phyloP scores from a whole-genome alignment of 768 basidiomycete species.

The Hericium coralloides region DNA sequence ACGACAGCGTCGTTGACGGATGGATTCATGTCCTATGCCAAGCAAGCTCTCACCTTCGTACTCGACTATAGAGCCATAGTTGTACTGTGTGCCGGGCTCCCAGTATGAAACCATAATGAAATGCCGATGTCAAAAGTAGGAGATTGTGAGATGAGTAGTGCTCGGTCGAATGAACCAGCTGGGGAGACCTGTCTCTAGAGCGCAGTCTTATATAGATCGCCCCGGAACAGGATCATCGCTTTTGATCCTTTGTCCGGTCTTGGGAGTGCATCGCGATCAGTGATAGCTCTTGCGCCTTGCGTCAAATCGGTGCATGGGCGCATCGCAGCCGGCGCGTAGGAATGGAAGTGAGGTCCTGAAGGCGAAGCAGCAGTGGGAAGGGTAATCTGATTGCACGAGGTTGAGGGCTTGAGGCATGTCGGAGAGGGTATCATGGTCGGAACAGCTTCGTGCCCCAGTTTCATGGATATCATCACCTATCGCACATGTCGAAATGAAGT shows the following conservation, averaged over 20 bases:
- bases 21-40: not conserved
- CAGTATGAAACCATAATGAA: constrained; percentile 37
- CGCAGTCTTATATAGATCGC: not conserved
- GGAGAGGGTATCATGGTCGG: too few species aligned
- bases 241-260: not conserved
- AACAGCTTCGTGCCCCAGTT: too few species aligned
- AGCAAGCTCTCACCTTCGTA: constrained; percentile 37
- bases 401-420: too few species aligned
- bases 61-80: constrained; percentile 41
- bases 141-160: not conserved
- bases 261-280: not conserved
- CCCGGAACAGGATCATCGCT: not conserved
- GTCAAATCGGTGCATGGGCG: too few species aligned
- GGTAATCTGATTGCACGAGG: too few species aligned
- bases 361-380: too few species aligned
- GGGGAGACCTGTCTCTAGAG: not conserved
- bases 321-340: too few species aligned
- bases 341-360: too few species aligned
- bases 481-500: too few species aligned
- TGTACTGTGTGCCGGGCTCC: constrained; percentile 59
- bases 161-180: not conserved
- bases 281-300: not conserved
- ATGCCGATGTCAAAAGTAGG: not conserved
- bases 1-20: not conserved
- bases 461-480: too few species aligned